phyloP scores from a whole-genome alignment of 257 asterid species.

The Penstemon davidsonii region DNA sequence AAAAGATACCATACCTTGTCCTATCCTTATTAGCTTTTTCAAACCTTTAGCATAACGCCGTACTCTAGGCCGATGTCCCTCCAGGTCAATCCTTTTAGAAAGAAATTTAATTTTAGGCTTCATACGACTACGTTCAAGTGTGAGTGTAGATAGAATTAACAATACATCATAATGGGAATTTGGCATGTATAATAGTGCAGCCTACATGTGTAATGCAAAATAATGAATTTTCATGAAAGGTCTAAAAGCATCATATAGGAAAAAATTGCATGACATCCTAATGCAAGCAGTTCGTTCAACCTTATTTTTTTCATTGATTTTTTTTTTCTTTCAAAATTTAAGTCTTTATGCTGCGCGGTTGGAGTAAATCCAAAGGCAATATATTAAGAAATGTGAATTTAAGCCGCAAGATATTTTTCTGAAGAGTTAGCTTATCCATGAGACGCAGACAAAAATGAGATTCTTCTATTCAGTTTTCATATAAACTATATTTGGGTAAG shows the following conservation, averaged over 20 bases:
- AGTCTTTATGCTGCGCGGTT: not conserved
- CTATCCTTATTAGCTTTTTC: constrained; percentile 78
- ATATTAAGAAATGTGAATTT: constrained; percentile 19
- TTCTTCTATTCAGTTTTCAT: constrained; percentile 10
- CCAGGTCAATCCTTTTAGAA: constrained; percentile 79
- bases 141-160: constrained; percentile 23
- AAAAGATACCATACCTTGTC: constrained; percentile 71
- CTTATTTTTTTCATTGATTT: not conserved
- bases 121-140: constrained; percentile 24
- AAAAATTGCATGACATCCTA: constrained; percentile 11
- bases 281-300: constrained; percentile 4
- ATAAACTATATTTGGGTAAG: constrained; percentile 19
- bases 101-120: constrained; percentile 26
- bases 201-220: not conserved
- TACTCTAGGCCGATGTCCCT: constrained; percentile 90
- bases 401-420: constrained; percentile 3
- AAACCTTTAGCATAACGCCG: constrained; percentile 83
- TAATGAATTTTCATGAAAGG: constrained; percentile 19
- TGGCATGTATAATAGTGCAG: constrained; percentile 16
- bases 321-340: constrained; percentile 2
- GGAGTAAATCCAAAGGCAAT: constrained; percentile 13
- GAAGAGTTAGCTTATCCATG: constrained; percentile 8
- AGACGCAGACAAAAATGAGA: not conserved
- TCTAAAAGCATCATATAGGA: constrained; percentile 8
- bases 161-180: constrained; percentile 14